Evolutionary conservation across 805 yeast species (phyloP).

Genomic region (Ogataea henricii): DNA sequence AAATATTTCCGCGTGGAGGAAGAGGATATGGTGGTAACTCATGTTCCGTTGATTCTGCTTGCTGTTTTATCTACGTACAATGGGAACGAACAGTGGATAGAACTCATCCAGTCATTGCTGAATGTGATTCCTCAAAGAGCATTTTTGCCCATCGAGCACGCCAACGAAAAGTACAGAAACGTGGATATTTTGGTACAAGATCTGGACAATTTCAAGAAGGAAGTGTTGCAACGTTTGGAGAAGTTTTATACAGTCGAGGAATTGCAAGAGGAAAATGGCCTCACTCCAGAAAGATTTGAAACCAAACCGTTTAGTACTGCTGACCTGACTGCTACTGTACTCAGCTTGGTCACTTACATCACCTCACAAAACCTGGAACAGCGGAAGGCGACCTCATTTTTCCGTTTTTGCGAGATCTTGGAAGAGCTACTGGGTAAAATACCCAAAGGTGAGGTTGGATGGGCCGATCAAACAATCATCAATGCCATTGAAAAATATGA

Average conservation of each 20-base stretch:
- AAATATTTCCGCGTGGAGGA: conserved; percentile 73
- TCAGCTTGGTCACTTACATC: conserved; percentile 35
- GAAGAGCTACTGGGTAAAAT: conserved; percentile 44
- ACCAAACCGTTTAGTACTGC: conserved; percentile 35
- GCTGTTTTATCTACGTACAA: conserved; percentile 39
- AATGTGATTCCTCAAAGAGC: conserved; percentile 64
- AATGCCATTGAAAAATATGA: conserved; percentile 33
- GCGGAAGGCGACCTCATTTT: conserved; percentile 25
- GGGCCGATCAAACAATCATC: conserved; percentile 32
- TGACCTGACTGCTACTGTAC: conserved; percentile 44
- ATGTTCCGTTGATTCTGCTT: conserved; percentile 71
- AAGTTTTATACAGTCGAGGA: conserved; percentile 18
- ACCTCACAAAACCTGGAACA: conserved; percentile 18
- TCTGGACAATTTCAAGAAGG: conserved; percentile 15
- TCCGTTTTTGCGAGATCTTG: conserved; percentile 38
- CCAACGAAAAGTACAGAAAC: conserved; percentile 25
- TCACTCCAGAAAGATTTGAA: neutral
- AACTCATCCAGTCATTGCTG: conserved; percentile 46
- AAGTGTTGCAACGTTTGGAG: conserved; percentile 16
- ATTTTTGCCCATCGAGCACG: conserved; percentile 53
- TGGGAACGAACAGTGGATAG: conserved; percentile 37
- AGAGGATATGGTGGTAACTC: conserved; percentile 80
- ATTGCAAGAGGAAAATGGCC: conserved; percentile 5
- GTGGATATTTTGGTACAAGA: conserved; percentile 7
- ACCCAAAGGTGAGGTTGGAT: conserved; percentile 39